Evolutionary conservation across 2,329 filamentous ascomycete genomes (phyloP).

Genomic region (Sclerotinia minor): DNA sequence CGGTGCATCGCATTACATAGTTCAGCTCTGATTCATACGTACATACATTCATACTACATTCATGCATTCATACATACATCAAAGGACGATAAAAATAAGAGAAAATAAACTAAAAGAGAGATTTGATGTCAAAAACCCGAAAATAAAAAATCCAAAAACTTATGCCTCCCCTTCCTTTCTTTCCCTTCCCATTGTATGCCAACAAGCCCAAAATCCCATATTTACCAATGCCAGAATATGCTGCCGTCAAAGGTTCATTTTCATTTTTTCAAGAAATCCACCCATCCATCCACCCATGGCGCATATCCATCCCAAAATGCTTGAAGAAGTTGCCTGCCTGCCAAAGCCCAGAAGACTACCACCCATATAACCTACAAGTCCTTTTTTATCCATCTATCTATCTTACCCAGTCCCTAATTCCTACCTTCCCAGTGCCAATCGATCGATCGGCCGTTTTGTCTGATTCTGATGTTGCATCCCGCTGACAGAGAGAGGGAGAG

Average conservation of each 20-base stretch:
- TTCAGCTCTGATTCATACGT: conserved; percentile 3
- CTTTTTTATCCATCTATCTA: neutral
- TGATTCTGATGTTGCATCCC: conserved; percentile 11
- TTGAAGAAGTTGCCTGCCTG: neutral
- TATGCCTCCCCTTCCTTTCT: neutral
- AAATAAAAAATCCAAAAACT: neutral
- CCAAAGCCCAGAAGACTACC: neutral
- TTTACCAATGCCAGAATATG: neutral
- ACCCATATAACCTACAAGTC: neutral
- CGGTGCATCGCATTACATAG: neutral
- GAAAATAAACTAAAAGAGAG: neutral
- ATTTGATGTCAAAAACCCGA: conserved; percentile 7
- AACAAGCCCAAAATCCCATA: conserved; percentile 11
- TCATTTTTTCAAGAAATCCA: neutral
- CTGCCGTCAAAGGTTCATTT: neutral
- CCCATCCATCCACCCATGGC: conserved; percentile 3
- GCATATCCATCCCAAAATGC: conserved; percentile 1
- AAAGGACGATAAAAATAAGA: neutral
- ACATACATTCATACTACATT: neutral
- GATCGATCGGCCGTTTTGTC: neutral
- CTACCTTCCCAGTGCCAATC: conserved; percentile 4
- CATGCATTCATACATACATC: neutral
- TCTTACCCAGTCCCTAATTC: conserved; percentile 1
- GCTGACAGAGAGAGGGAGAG: neutral
- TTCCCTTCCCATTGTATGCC: neutral